Base-by-base conservation (phyloP, 2,329 filamentous ascomycete species). In the Ophiostoma piceae region DNA sequence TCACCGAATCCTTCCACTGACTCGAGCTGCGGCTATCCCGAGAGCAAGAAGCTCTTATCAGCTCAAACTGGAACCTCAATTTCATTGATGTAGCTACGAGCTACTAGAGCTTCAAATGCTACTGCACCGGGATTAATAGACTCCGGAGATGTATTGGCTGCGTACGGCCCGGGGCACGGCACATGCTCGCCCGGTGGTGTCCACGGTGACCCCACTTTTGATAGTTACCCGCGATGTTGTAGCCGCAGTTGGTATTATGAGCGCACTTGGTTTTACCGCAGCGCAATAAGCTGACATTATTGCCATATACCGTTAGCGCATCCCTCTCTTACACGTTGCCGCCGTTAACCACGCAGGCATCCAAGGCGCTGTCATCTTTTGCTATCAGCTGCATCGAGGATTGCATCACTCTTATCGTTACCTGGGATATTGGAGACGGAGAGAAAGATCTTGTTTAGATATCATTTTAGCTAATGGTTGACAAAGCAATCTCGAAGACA, bases 291-390 rank as follows among this genome's bases (percentile, higher is more conserved):
- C 43, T 47, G 43, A 4, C 29, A 16, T 57, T 22, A 57, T 26
- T 57, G 26, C 51, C 51, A 8, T 1, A 57, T 26, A 3, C 22
- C 7, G 51, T 26, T 57, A 57, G 51, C 51, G 51, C 8, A 9
- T 22, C 51, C 9, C 51, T 57, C 51, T 57, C 51, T 57, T 57
- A 57, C n/a, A 57, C 51, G 51, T 57, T 57, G 51, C 51, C 51
- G 51, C 51, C 26, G 51, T 14, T 57, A n/a, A 26, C n/a, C 9
- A 57, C 51, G n/a, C 22, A 57, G 9, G 16, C 51, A 57, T 29
- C 22, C 51, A n/a, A 57, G 3, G 51, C 51, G 51, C 9, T n/a
- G 51, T 26, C 51, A 57, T 26, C 47, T 12, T 57, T 57, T 26
- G 51, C n/a, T 57, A 57, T 57, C 51, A n/a, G 51, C 22, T 57